Evolutionary conservation across 768 basidiomycete genomes (phyloP).

Genomic region (Chlorophyllum brunneum): DNA sequence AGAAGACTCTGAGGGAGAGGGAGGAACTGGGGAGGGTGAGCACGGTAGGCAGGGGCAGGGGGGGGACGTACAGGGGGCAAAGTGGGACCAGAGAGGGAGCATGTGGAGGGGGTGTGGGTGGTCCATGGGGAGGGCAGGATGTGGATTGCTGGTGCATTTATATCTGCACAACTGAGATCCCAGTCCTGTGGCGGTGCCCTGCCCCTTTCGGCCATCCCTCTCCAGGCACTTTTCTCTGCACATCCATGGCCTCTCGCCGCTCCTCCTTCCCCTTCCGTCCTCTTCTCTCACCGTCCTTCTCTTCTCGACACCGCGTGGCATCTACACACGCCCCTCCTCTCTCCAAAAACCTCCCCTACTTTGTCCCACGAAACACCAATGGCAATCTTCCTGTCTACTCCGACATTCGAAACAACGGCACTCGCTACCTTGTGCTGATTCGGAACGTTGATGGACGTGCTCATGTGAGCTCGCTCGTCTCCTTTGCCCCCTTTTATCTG

Average conservation of each 20-base stretch:
- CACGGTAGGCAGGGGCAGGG: conserved; percentile 12
- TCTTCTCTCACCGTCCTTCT: not conserved
- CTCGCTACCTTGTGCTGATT: conserved; percentile 53
- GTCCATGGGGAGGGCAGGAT: conserved; percentile 6
- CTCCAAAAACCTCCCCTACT: conserved; percentile 38
- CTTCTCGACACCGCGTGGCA: not conserved
- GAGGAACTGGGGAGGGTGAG: conserved; percentile 27
- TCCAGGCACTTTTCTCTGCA: not conserved
- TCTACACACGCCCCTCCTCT: not conserved
- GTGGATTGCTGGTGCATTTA: conserved; percentile 19
- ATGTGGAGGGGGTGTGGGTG: not conserved
- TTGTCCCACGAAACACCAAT: conserved; percentile 60
- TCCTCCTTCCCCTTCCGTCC: conserved; percentile 13
- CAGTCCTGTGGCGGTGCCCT: conserved; percentile 23
- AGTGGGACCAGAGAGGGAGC: not conserved
- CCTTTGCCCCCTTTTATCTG: conserved; percentile 13
- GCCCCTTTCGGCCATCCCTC: not conserved
- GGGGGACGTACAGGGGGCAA: conserved; percentile 9
- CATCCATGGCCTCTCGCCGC: conserved; percentile 12
- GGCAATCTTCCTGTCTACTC: conserved; percentile 75
- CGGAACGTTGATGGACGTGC: conserved; percentile 66
- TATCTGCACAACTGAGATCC: conserved; percentile 28
- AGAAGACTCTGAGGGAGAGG: conserved; percentile 40
- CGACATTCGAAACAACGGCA: conserved; percentile 64
- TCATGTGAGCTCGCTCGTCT: conserved; percentile 38